Evolutionary conservation across 2,329 filamentous ascomycete species (phyloP).

Genomic region (Hypoxylon sp.): DNA sequence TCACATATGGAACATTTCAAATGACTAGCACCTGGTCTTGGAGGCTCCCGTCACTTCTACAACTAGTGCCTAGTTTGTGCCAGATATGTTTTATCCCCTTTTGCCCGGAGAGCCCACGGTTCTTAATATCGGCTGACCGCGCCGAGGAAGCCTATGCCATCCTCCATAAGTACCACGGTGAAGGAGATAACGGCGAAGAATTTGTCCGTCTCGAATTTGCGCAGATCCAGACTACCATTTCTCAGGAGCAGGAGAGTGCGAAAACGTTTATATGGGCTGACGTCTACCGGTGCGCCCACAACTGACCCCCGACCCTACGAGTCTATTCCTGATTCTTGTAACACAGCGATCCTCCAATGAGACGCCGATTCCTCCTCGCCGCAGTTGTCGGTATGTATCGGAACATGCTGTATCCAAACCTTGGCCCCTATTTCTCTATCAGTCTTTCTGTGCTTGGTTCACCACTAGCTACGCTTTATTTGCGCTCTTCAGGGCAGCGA

Average conservation of each 20-base stretch:
- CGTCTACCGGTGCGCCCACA: slow-evolving; percentile 54
- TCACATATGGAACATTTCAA: slow-evolving; percentile 58
- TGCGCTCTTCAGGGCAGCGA: neutral
- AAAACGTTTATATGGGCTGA: slow-evolving; percentile 58
- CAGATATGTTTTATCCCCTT: slow-evolving; percentile 48
- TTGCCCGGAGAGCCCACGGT: slow-evolving; percentile 65
- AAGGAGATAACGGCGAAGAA: slow-evolving; percentile 64
- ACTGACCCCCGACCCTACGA: slow-evolving; percentile 15
- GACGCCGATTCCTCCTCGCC: slow-evolving; percentile 53
- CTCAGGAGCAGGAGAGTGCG: slow-evolving; percentile 60
- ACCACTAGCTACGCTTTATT: neutral
- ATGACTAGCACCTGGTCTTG: slow-evolving; percentile 57
- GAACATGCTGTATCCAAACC: neutral
- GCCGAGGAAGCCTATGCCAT: slow-evolving; percentile 67
- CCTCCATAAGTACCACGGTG: slow-evolving; percentile 68
- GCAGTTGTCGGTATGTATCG: slow-evolving; percentile 48
- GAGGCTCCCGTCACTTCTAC: slow-evolving; percentile 58
- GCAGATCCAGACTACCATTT: slow-evolving; percentile 66
- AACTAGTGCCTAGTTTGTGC: slow-evolving; percentile 49
- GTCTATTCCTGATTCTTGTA: slow-evolving; percentile 43
- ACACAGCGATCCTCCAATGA: slow-evolving; percentile 52
- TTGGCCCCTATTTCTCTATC: neutral
- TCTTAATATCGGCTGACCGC: slow-evolving; percentile 62
- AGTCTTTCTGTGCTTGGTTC: neutral
- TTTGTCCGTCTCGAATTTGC: slow-evolving; percentile 68